phyloP scores from a whole-genome alignment of 768 basidiomycete species.

The Lactifluus echinatus region DNA sequence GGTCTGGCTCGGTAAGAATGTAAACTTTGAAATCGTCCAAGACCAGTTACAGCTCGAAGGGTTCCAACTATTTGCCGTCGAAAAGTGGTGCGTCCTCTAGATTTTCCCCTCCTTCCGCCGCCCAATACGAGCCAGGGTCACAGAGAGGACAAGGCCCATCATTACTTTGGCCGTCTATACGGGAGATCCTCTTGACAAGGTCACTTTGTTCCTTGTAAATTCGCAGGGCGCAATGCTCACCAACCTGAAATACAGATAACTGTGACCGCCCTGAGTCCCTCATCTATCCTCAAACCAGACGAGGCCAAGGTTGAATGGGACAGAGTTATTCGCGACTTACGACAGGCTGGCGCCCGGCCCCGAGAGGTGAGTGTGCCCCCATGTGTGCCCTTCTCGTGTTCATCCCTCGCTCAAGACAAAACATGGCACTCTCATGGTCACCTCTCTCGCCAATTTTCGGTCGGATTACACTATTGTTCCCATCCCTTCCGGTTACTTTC shows the following conservation, averaged over 20 bases:
- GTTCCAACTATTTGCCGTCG: conserved; percentile 80
- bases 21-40: conserved; percentile 42
- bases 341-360: conserved; percentile 66
- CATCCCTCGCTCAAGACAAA: conserved; percentile 36
- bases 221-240: background rate
- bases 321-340: conserved; percentile 48
- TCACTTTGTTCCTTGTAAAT: conserved; percentile 18
- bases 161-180: conserved; percentile 68
- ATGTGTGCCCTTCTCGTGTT: conserved; percentile 8
- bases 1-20: conserved; percentile 38
- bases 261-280: conserved; percentile 47
- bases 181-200: conserved; percentile 62
- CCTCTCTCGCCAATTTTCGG: conserved; percentile 79
- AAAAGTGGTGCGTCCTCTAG: conserved; percentile 55
- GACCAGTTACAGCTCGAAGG: conserved; percentile 44
- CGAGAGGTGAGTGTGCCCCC: conserved; percentile 38
- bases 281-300: conserved; percentile 31
- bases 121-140: conserved; percentile 40
- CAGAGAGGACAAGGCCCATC: conserved; percentile 52
- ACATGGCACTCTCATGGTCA: conserved; percentile 66
- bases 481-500: conserved; percentile 63
- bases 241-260: conserved; percentile 39
- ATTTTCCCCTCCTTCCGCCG: background rate
- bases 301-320: conserved; percentile 53
- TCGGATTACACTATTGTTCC: conserved; percentile 82